Base-by-base conservation (phyloP, 495 filamentous ascomycete genomes). In the Cairneyella variabilis region DNA sequence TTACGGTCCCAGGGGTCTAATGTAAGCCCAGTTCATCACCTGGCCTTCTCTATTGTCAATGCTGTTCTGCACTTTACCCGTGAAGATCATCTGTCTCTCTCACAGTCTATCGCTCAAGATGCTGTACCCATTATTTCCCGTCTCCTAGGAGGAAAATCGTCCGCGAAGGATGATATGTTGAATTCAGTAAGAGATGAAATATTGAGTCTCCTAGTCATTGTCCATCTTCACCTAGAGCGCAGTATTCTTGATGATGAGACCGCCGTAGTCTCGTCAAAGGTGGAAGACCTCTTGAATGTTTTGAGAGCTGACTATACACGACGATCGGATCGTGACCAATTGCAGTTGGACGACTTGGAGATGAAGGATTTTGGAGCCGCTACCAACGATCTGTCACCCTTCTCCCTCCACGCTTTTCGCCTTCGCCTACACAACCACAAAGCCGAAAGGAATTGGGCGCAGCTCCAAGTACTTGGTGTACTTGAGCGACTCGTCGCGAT, bases 1-100 rank as follows among this genome's bases (percentile, higher is more conserved):
- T 75, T 96, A 48, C 74, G 74, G 17, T 38, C 28, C 1, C 83
- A 82, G 10, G 62, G 67, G 14, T 65, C 73, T 23, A 76, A 74
- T 58, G 69, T 82, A 56, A 79, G 80, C 51, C 81, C 76, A 62
- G 70, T 82, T 26, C 85, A 89, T 54, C 83, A 86, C 57, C 66
- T 82, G 45, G 86, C 84, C 17, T 88, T 96, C 58, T 83, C 81
- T 36, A 74, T 81, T 46, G 76, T 97, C 57, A 95, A 93, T 71
- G 70, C 72, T 57, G 69, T 96, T 28, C 65, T 93, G 37, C 70
- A 70, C 26, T 79, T 71, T 57, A 79, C 82, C 2, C 71, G 88
- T 34, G 80, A 83, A 28, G 86, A 95, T 61, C 76, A 87, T 51
- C 74, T 83, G 16, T 64, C 76, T 12, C 70, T 95, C 22, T 77